A percentile compares a stretch with the other conserved stretches of the same genome.
Evolutionary conservation across 805 yeast species (phyloP).

Genomic region (Candida hungchunana): DNA sequence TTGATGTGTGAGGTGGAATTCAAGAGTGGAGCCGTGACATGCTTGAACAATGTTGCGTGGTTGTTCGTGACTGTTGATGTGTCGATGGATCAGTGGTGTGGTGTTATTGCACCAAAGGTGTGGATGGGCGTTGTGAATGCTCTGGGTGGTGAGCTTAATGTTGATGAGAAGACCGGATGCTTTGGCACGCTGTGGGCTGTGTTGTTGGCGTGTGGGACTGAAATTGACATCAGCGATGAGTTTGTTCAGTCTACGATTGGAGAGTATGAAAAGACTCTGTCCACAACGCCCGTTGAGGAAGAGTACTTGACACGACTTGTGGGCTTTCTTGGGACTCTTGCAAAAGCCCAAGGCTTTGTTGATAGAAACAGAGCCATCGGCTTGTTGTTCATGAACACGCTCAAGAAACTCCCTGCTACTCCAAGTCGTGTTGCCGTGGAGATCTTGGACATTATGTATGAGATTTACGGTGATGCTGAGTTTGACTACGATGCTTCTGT

Average conservation of each 20-base stretch:
- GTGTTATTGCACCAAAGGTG: constrained; percentile 7
- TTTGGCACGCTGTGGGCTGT: constrained; percentile 45
- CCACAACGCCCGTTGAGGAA: constrained; percentile 20
- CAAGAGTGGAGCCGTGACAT: constrained; percentile 52
- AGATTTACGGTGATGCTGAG: constrained; percentile 70
- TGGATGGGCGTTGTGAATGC: constrained; percentile 12
- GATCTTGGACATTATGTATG: constrained; percentile 63
- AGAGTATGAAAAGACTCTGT: constrained; percentile 18
- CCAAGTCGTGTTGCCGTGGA: constrained; percentile 48
- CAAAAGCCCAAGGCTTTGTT: constrained; percentile 40
- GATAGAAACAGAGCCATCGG: constrained; percentile 43
- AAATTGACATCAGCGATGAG: constrained; percentile 20
- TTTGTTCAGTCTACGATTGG: constrained; percentile 24
- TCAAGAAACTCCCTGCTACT: constrained; percentile 26
- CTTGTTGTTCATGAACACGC: constrained; percentile 36
- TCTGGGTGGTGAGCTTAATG: constrained; percentile 19
- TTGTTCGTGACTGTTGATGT: constrained; percentile 27
- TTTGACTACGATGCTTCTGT: constrained; percentile 65
- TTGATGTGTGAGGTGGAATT: constrained; percentile 41
- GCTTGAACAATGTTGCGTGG: constrained; percentile 73
- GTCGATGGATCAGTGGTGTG: constrained; percentile 18
- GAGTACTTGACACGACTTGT: constrained; percentile 38
- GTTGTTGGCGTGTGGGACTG: constrained; percentile 27
- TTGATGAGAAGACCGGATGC: constrained; percentile 31
- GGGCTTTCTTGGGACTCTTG: constrained; percentile 51